Base-by-base conservation (phyloP, 2,329 filamentous ascomycete genomes). In the Bipolaris cookei region DNA sequence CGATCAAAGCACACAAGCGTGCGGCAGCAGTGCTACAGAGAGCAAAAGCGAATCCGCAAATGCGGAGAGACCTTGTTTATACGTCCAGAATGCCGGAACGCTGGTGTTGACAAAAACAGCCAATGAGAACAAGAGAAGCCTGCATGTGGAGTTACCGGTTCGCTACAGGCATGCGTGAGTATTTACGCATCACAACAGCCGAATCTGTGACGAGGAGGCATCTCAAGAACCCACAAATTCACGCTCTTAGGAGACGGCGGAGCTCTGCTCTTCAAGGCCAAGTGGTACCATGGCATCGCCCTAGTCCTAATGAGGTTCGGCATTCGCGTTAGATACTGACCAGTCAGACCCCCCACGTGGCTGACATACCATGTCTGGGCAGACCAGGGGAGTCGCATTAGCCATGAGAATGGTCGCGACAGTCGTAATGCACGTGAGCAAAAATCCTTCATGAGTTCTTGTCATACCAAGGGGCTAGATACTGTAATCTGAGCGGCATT, bases 1-100 rank as follows among this genome's bases (percentile, higher is more conserved):
- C 48, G 50, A 43, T 58, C 41, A 42, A 38, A 47, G 54, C 56
- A 51, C 56, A n/a, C 23, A 37, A 56, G 57, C 46, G 58, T 57
- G 56, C 58, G 46, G 52, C 49, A 46, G 41, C 61, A 55, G 51
- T 68, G 56, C 61, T 62, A 65, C 62, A 41, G 49, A 54, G 32
- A 43, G 56, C 58, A 62, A 54, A 46, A 62, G 21, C 51, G 54
- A 61, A 37, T 34, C 62, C 54, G 51, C 58, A 57, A 62, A 58
- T 57, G 64, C 59, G 60, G 59, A 67, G 57, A 56, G 55, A 57
- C 58, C 60, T 54, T 51, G 65, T 61, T 61, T 67, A 69, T 68
- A 67, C 49, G 35, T 61, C 51, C 58, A 56, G 51, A 51, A 66
- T 61, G 28, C 53, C 52, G 55, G 59, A 48, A 54, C 47, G 38